Evolutionary conservation across 768 basidiomycete genomes (phyloP).

Genomic region (Calocera cornea): DNA sequence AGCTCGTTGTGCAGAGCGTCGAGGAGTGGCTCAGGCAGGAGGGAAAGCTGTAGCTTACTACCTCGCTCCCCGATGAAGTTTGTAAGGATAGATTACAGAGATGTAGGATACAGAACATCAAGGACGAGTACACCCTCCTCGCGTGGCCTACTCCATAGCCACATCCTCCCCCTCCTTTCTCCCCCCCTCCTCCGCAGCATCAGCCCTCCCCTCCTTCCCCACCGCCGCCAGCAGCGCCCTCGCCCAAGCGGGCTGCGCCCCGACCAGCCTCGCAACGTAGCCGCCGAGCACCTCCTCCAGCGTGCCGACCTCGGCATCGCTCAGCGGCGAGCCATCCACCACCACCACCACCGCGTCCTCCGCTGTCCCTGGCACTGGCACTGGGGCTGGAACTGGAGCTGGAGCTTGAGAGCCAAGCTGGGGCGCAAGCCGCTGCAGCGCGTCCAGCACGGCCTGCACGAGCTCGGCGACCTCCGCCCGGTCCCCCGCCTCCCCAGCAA

Average conservation of each 20-base stretch:
- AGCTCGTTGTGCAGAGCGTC: not conserved
- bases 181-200: not conserved
- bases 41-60: not conserved
- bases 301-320: not conserved
- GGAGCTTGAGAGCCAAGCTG: too few relatives aligned
- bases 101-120: not conserved
- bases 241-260: not conserved
- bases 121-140: not conserved
- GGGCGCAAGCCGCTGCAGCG: not conserved
- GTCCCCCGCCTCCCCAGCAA: not conserved
- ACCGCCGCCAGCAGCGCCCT: not conserved
- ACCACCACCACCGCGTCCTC: too few relatives aligned
- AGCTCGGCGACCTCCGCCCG: not conserved
- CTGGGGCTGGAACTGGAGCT: too few relatives aligned
- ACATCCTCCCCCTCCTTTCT: not conserved
- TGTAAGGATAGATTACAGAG: too few relatives aligned
- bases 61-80: too few relatives aligned
- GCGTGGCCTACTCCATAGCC: not conserved
- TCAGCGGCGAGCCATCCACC: not conserved
- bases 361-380: too few relatives aligned
- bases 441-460: not conserved
- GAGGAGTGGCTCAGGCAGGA: not conserved
- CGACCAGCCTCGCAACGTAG: not conserved
- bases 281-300: not conserved
- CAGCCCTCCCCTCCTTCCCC: not conserved